These are phyloP conservation scores for Boletus subluridellus DNA, from an alignment of 1,284 basidiomycete species.

Conservation along the genomic window DNA sequence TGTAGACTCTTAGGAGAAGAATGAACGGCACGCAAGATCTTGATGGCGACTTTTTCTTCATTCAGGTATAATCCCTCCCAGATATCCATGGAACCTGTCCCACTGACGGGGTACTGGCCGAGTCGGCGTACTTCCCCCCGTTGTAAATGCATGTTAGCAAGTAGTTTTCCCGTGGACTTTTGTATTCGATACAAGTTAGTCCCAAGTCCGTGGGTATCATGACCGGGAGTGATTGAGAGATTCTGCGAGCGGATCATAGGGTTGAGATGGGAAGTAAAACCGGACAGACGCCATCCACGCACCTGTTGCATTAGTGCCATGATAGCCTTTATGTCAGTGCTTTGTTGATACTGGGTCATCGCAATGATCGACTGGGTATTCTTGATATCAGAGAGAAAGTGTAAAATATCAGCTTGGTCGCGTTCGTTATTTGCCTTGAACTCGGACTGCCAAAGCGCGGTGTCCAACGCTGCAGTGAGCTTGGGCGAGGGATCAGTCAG, in stretches of 20 bases:
- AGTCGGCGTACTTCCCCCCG: conserved; percentile 50
- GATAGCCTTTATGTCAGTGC: conserved; percentile 36
- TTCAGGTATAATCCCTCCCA: conserved; percentile 53
- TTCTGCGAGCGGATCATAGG: conserved; percentile 18
- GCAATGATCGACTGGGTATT: conserved; percentile 39
- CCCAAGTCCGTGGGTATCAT: conserved; percentile 42
- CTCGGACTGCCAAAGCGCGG: conserved; percentile 46
- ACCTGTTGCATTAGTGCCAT: conserved; percentile 49
- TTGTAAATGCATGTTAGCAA: conserved; percentile 48
- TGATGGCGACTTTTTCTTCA: conserved; percentile 53
- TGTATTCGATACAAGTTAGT: conserved; percentile 50
- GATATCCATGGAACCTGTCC: conserved; percentile 49
- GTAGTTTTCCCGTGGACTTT: conserved; percentile 40
- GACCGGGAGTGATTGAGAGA: conserved; percentile 32
- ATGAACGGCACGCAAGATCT: conserved; percentile 50
- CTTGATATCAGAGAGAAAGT: conserved; percentile 43
- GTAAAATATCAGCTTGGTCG: conserved; percentile 44
- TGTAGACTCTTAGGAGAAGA: conserved; percentile 42
- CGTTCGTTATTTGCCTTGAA: conserved; percentile 36
- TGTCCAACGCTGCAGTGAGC: conserved; percentile 45
- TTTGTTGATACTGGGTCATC: conserved; percentile 32
- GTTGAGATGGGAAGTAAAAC: background rate
- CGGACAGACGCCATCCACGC: background rate
- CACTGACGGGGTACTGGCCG: conserved; percentile 46
- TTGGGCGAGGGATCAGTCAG: conserved; percentile 24